phyloP scores from a whole-genome alignment of 2,329 filamentous ascomycete species.

The Rhynchosporium graminicola region DNA sequence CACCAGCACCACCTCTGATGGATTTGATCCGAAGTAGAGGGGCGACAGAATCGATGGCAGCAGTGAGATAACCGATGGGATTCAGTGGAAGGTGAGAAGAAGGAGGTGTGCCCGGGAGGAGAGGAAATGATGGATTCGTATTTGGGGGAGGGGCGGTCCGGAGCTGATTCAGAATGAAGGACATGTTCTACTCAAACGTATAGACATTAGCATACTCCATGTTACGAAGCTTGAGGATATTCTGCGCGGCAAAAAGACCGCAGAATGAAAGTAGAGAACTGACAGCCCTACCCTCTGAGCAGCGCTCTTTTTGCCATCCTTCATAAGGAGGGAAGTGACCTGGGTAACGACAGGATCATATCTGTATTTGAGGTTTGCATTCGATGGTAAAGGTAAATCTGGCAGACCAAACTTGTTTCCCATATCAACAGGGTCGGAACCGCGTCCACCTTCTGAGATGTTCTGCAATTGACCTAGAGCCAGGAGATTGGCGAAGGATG shows the following conservation, averaged over 20 bases:
- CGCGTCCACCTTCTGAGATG: conserved; percentile 33
- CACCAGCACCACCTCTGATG: conserved; percentile 78
- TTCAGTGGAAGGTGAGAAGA: conserved; percentile 81
- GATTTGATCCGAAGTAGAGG: conserved; percentile 80
- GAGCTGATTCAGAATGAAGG: conserved; percentile 77
- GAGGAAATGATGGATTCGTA: conserved; percentile 67
- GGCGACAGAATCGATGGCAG: conserved; percentile 90
- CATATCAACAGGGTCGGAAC: conserved; percentile 25
- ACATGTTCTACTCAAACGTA: conserved; percentile 68
- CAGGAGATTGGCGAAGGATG: conserved; percentile 38
- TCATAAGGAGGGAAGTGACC: conserved; percentile 89
- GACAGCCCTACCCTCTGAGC: conserved; percentile 73
- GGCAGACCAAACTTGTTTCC: conserved; percentile 72
- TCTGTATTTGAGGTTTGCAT: conserved; percentile 69
- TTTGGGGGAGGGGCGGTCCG: conserved; percentile 81
- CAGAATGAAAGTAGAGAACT: conserved; percentile 32
- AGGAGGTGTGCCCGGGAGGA: conserved; percentile 76
- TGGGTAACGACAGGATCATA: conserved; percentile 86
- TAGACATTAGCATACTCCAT: conserved; percentile 20
- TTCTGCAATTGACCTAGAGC: conserved; percentile 39
- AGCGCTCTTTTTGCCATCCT: conserved; percentile 82
- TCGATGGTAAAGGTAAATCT: conserved; percentile 61
- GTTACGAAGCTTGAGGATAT: not conserved
- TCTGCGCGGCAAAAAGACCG: conserved; percentile 28
- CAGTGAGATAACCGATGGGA: conserved; percentile 83